Evolutionary conservation across 352 stramenopile species (phyloP), one percentile per base, ranked within the genome.

Genomic region (Thalassiosira ordinaria): DNA sequence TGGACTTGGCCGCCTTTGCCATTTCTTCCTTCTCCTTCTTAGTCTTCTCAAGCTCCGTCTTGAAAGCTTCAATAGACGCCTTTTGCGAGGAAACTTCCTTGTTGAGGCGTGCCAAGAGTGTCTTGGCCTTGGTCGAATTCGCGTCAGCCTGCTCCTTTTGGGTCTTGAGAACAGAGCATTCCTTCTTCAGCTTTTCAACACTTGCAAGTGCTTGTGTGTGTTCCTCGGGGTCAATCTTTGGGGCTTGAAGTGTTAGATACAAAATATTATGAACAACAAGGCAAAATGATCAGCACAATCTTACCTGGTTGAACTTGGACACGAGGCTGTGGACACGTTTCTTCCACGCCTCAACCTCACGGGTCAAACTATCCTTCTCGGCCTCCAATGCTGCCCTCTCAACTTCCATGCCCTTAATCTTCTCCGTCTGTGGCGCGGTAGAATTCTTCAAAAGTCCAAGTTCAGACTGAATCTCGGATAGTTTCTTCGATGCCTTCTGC

Each of bases 261-360:
- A 7, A 37, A 52, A 27, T 51, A 31, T 37, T 4, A 52, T 14
- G 14, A 31, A 35, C 2, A 8, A 16, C 18, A 26, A n/a, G n/a
- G n/a, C 20, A 29, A 18, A n/a, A 61, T 35, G 16, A 59, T n/a
- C n/a, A n/a, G n/a, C n/a, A n/a, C n/a, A n/a, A n/a, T n/a, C n/a
- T 52, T 52, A 72, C 70, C 76, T 92, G 90, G 67, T 95, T 92
- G 76, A 93, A 95, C 52, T 90, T 91, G 1, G 80, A 91, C 18
- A 93, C 86, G 9, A 95, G 59, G 74, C 78, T 89, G 33, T 93
- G 71, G 8, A 95, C 90, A 53, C 90, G 52, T 14, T 74, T 74
- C 71, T 94, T 95, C 90, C 90, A 95, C 29, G 84, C 77, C 14
- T 89, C 80, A 0, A 94, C 65, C 67, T 95, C 90, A 7, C 83